These are phyloP conservation scores for Pyrenochaeta sp. DNA, from an alignment of 2,329 filamentous ascomycete genomes.

Conservation along the genomic window DNA sequence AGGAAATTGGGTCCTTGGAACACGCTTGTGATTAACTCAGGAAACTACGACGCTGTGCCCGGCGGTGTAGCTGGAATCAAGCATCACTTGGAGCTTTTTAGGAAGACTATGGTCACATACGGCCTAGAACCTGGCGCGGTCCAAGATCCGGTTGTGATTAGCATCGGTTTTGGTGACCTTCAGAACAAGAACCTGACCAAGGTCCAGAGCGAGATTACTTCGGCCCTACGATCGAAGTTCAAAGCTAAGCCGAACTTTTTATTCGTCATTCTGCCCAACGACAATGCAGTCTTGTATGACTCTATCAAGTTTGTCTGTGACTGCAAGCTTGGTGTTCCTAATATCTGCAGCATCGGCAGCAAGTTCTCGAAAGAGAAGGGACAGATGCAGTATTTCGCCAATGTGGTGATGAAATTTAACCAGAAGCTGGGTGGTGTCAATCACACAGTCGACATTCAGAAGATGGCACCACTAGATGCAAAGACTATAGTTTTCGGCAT, in stretches of 20 bases:
- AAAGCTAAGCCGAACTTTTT: constrained; percentile 39
- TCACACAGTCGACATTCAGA: constrained; percentile 59
- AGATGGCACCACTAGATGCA: constrained; percentile 66
- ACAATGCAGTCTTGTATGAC: constrained; percentile 42
- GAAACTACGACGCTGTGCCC: constrained; percentile 20
- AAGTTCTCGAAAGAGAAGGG: constrained; percentile 57
- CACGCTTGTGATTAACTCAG: constrained; percentile 41
- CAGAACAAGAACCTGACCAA: constrained; percentile 53
- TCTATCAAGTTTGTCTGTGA: constrained; percentile 75
- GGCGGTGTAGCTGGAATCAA: constrained; percentile 21
- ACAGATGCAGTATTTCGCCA: constrained; percentile 47
- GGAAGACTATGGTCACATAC: constrained; percentile 27
- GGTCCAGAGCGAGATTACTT: constrained; percentile 67
- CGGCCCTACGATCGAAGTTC: constrained; percentile 56
- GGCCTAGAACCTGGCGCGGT: constrained; percentile 31
- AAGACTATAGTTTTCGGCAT: constrained; percentile 88
- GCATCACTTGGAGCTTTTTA: constrained; percentile 23
- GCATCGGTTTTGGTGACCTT: constrained; percentile 16
- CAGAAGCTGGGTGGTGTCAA: constrained; percentile 69
- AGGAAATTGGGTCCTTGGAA: constrained; percentile 35
- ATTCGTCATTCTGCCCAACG: constrained; percentile 40
- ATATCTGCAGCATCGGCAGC: constrained; percentile 71
- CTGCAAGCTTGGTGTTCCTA: constrained; percentile 67
- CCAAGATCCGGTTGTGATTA: constrained; percentile 13
- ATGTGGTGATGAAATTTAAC: constrained; percentile 67